These are phyloP conservation scores for Phyllostachys edulis DNA, from an alignment of 176 grass and related monocot genomes.

Conservation along the genomic window DNA sequence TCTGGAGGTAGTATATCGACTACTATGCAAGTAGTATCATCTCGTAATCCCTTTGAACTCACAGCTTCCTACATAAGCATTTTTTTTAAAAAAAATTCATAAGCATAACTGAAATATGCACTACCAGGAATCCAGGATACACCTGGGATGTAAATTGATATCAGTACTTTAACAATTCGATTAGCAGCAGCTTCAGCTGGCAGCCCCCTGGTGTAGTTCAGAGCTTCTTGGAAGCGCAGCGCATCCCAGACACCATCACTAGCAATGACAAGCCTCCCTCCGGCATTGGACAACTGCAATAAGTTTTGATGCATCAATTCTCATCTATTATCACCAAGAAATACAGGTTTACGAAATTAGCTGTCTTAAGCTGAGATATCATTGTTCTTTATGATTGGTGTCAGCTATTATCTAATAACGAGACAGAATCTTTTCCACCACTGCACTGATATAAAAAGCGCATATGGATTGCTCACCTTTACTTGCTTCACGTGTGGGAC, in stretches of 20 bases:
- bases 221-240: conserved; percentile 64
- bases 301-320: conserved; percentile 31
- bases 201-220: conserved; percentile 71
- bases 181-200: conserved; percentile 77
- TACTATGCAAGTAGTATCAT: conserved; percentile 95
- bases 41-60: conserved; percentile 69
- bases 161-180: conserved; percentile 79
- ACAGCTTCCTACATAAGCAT: conserved; percentile 64
- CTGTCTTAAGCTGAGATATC: conserved; percentile 23
- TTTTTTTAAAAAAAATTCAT: background rate
- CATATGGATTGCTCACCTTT: conserved; percentile 54
- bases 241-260: conserved; percentile 96
- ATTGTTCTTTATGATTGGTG: conserved; percentile 29
- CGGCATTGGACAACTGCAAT: conserved; percentile 82
- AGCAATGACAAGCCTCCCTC: conserved; percentile 84
- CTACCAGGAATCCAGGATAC: background rate
- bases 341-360: conserved; percentile 10
- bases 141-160: conserved; percentile 12
- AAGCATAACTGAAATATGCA: conserved; percentile 21
- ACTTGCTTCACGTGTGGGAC: conserved; percentile 99
- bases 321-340: conserved; percentile 25
- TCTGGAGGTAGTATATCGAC: conserved; percentile 86
- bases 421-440: conserved; percentile 28
- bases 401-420: conserved; percentile 34
- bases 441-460: background rate